These are phyloP conservation scores for Pholiota molesta DNA, from an alignment of 768 basidiomycete species.

Conservation along the genomic window DNA sequence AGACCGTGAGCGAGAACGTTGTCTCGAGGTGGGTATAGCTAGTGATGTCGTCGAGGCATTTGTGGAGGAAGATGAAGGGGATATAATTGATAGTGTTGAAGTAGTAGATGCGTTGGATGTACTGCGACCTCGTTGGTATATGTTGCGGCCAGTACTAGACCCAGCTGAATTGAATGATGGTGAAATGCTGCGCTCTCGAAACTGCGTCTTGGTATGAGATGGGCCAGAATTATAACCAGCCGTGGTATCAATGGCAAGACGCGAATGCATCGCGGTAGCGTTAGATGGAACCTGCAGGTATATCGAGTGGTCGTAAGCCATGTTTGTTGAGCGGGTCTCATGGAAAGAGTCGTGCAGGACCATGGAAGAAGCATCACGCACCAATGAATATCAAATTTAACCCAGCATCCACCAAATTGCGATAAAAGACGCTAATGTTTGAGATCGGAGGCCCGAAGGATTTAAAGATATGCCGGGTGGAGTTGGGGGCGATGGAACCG, in stretches of 20 bases:
- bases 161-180: slow-evolving; percentile 36
- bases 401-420: neutral
- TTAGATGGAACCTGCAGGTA: slow-evolving; percentile 3
- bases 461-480: neutral
- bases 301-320: slow-evolving; percentile 1
- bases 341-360: neutral
- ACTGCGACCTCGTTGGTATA: slow-evolving; percentile 44
- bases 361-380: neutral
- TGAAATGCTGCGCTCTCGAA: slow-evolving; percentile 31
- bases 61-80: slow-evolving; percentile 57
- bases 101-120: slow-evolving; percentile 58
- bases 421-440: neutral
- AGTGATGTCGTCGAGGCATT: slow-evolving; percentile 57
- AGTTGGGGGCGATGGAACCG: neutral
- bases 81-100: slow-evolving; percentile 58
- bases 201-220: slow-evolving; percentile 30
- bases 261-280: slow-evolving; percentile 41
- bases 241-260: slow-evolving; percentile 54
- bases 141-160: slow-evolving; percentile 26
- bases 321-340: neutral
- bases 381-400: neutral
- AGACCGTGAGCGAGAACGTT: slow-evolving; percentile 33
- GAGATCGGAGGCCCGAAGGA: neutral
- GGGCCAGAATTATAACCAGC: slow-evolving; percentile 34
- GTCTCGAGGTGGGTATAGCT: slow-evolving; percentile 34